Conservation (phyloP, 495 filamentous ascomycete species). For the Aspergillus indologenus region DNA sequence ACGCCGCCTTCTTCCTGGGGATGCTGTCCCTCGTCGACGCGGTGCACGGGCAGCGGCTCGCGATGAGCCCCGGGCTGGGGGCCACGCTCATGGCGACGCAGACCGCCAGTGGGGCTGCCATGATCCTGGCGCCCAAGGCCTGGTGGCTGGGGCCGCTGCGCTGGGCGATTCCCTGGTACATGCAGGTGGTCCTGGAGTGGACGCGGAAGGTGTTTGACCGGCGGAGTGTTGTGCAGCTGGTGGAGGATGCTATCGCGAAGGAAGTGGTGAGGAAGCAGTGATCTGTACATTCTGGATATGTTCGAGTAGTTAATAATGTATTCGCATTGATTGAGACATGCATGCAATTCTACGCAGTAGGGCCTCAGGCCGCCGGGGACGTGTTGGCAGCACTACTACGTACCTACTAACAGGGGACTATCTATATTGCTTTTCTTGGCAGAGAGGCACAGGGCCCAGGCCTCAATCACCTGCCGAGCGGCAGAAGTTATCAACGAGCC, state of each 20-base stretch:
- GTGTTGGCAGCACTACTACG: too few species aligned
- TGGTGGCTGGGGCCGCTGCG: conserved; percentile 15
- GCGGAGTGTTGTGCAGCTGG: background rate
- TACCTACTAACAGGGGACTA: too few species aligned
- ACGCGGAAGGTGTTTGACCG: background rate
- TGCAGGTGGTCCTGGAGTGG: conserved; percentile 4
- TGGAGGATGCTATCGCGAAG: conserved; percentile 8
- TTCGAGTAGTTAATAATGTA: too few species aligned
- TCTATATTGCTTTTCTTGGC: too few species aligned
- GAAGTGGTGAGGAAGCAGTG: conserved; percentile 10
- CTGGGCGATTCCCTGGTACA: conserved; percentile 4
- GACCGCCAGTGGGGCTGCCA: conserved; percentile 6
- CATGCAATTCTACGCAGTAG: too few species aligned
- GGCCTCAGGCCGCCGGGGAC: too few species aligned
- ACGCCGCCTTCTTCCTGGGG: conserved; percentile 13
- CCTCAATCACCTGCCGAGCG: too few species aligned
- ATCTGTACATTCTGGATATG: background rate
- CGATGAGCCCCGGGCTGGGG: conserved; percentile 5
- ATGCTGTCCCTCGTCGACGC: conserved; percentile 11
- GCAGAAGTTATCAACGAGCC: too few species aligned
- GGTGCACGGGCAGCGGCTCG: background rate
- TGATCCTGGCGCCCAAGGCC: conserved; percentile 6
- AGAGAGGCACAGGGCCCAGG: too few species aligned
- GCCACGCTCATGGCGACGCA: conserved; percentile 11
- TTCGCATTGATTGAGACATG: too few species aligned